phyloP scores from a whole-genome alignment of 2,329 filamentous ascomycete genomes.

The Coleophoma crateriformis region DNA sequence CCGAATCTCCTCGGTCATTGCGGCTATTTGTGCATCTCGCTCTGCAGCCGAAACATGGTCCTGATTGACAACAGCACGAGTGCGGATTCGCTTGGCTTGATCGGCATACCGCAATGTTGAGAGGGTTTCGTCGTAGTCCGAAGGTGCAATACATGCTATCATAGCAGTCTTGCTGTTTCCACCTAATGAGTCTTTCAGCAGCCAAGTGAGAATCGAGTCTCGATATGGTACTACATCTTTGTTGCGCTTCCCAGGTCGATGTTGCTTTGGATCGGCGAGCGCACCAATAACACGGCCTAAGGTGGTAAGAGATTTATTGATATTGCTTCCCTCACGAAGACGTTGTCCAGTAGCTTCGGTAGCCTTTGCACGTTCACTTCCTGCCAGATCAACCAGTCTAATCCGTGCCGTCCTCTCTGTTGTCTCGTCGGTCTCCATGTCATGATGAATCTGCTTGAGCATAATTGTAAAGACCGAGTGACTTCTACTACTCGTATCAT shows the following conservation, averaged over 20 bases:
- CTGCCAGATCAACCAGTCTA: slow-evolving; percentile 88
- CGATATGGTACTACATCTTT: slow-evolving; percentile 83
- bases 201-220: slow-evolving; percentile 78
- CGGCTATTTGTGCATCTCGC: slow-evolving; percentile 85
- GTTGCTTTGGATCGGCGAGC: slow-evolving; percentile 65
- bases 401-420: slow-evolving; percentile 93
- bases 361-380: slow-evolving; percentile 89
- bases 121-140: slow-evolving; percentile 95
- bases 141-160: slow-evolving; percentile 95
- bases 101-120: slow-evolving; percentile 96
- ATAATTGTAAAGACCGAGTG: slow-evolving; percentile 98
- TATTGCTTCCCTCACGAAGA: slow-evolving; percentile 91
- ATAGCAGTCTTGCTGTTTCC: slow-evolving; percentile 98
- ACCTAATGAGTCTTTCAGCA: slow-evolving; percentile 91
- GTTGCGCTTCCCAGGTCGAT: slow-evolving; percentile 49
- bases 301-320: slow-evolving; percentile 97
- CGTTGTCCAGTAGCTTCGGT: slow-evolving; percentile 92
- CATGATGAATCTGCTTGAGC: slow-evolving; percentile 96
- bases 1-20: slow-evolving; percentile 95
- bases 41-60: slow-evolving; percentile 89
- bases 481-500: slow-evolving; percentile 93
- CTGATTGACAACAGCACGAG: slow-evolving; percentile 90
- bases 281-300: slow-evolving; percentile 94
- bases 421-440: slow-evolving; percentile 94
- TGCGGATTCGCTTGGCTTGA: slow-evolving; percentile 95